Percentiles rank a stretch among this genome's conserved stretches.
Conservation (phyloP, 331 rosid genomes). For the Cydonia oblonga region DNA sequence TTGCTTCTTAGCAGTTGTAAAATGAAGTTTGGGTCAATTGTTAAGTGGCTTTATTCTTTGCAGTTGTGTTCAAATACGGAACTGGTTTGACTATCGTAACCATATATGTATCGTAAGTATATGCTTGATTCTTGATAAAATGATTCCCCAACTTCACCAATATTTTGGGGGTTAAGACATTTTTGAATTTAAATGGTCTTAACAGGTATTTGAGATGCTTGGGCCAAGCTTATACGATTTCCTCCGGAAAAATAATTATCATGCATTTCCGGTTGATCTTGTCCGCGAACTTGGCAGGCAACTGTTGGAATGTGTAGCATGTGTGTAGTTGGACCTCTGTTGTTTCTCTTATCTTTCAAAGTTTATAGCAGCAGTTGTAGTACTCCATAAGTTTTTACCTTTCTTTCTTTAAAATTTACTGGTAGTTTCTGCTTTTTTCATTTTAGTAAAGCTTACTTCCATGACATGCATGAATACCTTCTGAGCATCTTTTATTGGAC, state of each 20-base stretch:
- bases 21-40: conserved; percentile 24
- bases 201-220: conserved; percentile 99
- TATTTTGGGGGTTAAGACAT: conserved; percentile 52
- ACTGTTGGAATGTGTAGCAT: conserved; percentile 99
- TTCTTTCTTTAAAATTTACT: background rate
- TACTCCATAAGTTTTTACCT: background rate
- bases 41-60: conserved; percentile 82
- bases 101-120: conserved; percentile 99
- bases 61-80: conserved; percentile 86
- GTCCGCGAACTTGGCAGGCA: conserved; percentile 99
- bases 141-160: conserved; percentile 55
- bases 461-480: background rate
- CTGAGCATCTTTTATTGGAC: background rate
- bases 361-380: background rate
- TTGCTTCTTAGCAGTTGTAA: conserved; percentile 12
- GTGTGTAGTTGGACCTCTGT: conserved; percentile 79
- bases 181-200: conserved; percentile 72
- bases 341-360: conserved; percentile 11
- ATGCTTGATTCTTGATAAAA: conserved; percentile 58
- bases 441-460: background rate
- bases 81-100: conserved; percentile 39
- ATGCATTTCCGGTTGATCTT: conserved; percentile 98
- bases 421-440: background rate
- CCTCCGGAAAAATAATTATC: conserved; percentile 99
- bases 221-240: conserved; percentile 99